Evolutionary conservation across 306 rosid genomes (phyloP).

Genomic region (Castanospermum australe): DNA sequence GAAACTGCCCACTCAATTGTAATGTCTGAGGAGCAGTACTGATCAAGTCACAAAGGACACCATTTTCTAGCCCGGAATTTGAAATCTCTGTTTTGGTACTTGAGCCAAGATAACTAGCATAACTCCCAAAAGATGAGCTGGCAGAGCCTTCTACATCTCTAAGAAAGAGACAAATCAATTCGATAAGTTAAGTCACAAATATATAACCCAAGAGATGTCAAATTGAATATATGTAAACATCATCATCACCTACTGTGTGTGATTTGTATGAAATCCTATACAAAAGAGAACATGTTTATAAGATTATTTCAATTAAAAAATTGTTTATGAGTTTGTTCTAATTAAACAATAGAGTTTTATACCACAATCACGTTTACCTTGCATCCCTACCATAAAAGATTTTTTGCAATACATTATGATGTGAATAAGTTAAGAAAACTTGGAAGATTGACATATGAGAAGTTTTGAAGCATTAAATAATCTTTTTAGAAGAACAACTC

Average conservation of each 20-base stretch:
- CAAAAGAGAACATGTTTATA: not conserved
- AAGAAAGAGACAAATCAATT: not conserved
- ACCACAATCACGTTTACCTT: not conserved
- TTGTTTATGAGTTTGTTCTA: not conserved
- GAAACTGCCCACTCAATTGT: conserved; percentile 61
- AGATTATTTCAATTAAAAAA: not conserved
- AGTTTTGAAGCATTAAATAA: not conserved
- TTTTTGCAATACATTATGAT: not conserved
- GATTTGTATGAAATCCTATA: not conserved
- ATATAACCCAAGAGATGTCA: not conserved
- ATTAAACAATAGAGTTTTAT: not conserved
- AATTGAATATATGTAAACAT: not conserved
- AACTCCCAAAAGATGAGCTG: conserved; percentile 33
- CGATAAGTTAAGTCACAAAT: not conserved
- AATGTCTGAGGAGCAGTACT: conserved; percentile 52
- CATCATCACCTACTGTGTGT: not conserved
- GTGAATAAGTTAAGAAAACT: not conserved
- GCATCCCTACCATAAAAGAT: not conserved
- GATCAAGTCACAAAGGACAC: conserved; percentile 15
- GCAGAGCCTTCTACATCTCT: conserved; percentile 83
- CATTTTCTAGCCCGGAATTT: conserved; percentile 21
- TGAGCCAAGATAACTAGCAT: conserved; percentile 27
- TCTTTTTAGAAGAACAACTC: conserved; percentile 12
- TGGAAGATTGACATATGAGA: not conserved
- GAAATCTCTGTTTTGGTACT: conserved; percentile 11